Conservation (phyloP, 2,329 filamentous ascomycete genomes). For the Mollisiaceae sp. region DNA sequence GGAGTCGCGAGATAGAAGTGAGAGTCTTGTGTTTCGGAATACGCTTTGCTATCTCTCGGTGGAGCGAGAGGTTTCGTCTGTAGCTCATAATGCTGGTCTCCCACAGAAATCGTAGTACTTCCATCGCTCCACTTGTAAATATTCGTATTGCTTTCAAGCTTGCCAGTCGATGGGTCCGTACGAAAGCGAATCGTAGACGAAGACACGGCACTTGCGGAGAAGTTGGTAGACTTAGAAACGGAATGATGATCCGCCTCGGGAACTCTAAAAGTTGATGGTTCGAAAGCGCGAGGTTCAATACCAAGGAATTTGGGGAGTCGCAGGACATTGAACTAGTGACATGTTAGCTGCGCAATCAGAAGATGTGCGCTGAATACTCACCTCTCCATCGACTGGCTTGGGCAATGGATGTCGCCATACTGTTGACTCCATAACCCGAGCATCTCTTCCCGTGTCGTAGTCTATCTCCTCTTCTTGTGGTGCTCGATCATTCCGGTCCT, state of each 20-base stretch:
- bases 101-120: conserved; percentile 75
- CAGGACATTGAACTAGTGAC: conserved; percentile 66
- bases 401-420: conserved; percentile 73
- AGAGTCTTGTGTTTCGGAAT: conserved; percentile 71
- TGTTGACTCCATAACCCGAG: conserved; percentile 66
- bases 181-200: conserved; percentile 73
- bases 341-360: conserved; percentile 6
- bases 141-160: conserved; percentile 76
- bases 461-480: conserved; percentile 48
- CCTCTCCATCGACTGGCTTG: conserved; percentile 72
- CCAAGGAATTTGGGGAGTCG: conserved; percentile 76
- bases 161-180: conserved; percentile 65
- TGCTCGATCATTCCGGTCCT: conserved; percentile 66
- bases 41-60: conserved; percentile 55
- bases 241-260: conserved; percentile 62
- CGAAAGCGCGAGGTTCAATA: conserved; percentile 71
- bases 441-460: conserved; percentile 46
- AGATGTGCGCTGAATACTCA: conserved; percentile 44
- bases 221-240: conserved; percentile 51
- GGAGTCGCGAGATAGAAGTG: conserved; percentile 79
- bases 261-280: conserved; percentile 68
- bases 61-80: conserved; percentile 73
- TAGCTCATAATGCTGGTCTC: conserved; percentile 77
- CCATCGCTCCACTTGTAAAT: conserved; percentile 82
- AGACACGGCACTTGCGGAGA: conserved; percentile 61